Conservation (phyloP, 73 alveolate genomes). For the Urostyla sp. region DNA sequence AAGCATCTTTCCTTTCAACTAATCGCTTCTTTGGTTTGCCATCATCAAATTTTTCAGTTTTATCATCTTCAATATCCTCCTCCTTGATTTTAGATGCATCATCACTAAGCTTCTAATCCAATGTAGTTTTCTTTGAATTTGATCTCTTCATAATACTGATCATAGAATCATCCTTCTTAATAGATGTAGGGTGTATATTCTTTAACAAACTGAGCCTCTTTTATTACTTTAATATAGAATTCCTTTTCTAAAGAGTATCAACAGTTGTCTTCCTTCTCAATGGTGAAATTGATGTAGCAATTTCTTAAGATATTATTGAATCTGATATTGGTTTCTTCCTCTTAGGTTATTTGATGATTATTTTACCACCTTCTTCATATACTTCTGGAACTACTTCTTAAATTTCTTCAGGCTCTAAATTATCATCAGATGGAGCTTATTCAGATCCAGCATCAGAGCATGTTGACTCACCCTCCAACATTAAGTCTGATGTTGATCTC, state of each 20-base stretch:
- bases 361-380: too few relatives aligned
- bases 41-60: slow-evolving; percentile 37
- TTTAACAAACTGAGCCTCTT: background rate
- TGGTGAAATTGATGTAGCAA: slow-evolving; percentile 52
- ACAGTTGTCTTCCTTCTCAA: slow-evolving; percentile 37
- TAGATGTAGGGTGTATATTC: background rate
- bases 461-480: slow-evolving; percentile 33
- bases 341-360: too few relatives aligned
- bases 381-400: slow-evolving; percentile 26
- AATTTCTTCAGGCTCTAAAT: slow-evolving; percentile 46
- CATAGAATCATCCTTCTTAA: background rate
- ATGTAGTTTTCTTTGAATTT: slow-evolving; percentile 3
- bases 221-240: too few relatives aligned
- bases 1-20: slow-evolving; percentile 65
- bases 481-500: slow-evolving; percentile 14
- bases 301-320: background rate
- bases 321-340: slow-evolving; percentile 1
- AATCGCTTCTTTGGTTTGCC: slow-evolving; percentile 49
- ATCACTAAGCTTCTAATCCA: slow-evolving; percentile 12
- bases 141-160: background rate
- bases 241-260: too few relatives aligned
- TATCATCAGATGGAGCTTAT: slow-evolving; percentile 55
- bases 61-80: slow-evolving; percentile 3
- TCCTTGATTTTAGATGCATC: slow-evolving; percentile 9
- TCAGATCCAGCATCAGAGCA: slow-evolving; percentile 58